A percentile compares a stretch with the other conserved stretches of the same genome.
Evolutionary conservation across 495 filamentous ascomycete species (phyloP).

Genomic region (Hypoxylon fragiforme): DNA sequence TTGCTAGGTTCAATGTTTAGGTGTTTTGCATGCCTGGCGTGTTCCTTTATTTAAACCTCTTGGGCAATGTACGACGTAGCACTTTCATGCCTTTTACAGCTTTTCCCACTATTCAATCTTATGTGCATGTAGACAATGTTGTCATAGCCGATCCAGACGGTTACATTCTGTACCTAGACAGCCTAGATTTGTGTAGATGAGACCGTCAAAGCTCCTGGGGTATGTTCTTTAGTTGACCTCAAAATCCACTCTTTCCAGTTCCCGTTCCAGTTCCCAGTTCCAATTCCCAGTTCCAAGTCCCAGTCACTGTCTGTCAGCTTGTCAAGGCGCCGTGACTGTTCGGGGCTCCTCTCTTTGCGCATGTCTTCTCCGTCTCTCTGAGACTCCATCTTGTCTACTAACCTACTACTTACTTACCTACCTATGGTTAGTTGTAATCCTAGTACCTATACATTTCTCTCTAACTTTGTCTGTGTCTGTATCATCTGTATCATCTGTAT

Average conservation of each 20-base stretch:
- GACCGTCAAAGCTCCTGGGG: constrained; percentile 18
- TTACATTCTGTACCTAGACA: too few relatives aligned
- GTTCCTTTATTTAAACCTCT: constrained; percentile 24
- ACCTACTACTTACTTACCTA: background rate
- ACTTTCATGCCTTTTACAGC: background rate
- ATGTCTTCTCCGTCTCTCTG: background rate
- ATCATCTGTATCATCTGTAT: constrained; percentile 5
- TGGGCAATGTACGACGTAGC: too few relatives aligned
- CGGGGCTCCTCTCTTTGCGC: background rate
- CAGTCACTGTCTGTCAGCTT: background rate
- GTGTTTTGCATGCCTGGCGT: constrained; percentile 29
- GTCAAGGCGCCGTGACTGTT: too few relatives aligned
- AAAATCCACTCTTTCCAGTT: too few relatives aligned
- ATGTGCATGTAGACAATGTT: background rate
- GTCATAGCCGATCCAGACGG: constrained; percentile 10
- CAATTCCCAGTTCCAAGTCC: background rate
- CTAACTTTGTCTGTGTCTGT: constrained; percentile 13
- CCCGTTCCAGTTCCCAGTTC: too few relatives aligned
- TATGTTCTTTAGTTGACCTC: constrained; percentile 5
- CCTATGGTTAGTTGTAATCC: background rate
- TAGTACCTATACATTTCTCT: background rate
- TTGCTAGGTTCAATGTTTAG: too few relatives aligned
- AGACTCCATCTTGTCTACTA: background rate
- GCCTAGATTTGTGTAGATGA: constrained; percentile 22
- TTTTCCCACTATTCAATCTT: too few relatives aligned